These are phyloP conservation scores for Tuber calosporum DNA, from an alignment of 495 filamentous ascomycete genomes.

Conservation along the genomic window DNA sequence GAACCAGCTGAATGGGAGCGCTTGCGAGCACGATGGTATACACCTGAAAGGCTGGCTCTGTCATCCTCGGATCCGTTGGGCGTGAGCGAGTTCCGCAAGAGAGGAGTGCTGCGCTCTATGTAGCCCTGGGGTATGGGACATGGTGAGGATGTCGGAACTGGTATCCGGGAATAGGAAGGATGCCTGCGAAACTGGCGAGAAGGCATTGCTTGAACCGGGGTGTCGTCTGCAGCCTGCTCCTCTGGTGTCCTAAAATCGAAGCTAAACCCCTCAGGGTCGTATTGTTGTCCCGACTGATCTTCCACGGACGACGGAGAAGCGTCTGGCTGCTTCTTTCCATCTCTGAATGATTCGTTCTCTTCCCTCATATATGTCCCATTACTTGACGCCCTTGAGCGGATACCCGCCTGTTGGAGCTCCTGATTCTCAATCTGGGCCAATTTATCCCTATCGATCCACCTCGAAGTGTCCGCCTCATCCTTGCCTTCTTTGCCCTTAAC, in stretches of 20 bases:
- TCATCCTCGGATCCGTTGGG: constrained; percentile 58
- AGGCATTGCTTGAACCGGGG: constrained; percentile 41
- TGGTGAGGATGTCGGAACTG: constrained; percentile 68
- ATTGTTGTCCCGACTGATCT: constrained; percentile 43
- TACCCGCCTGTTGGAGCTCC: constrained; percentile 82
- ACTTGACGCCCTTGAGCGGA: constrained; percentile 57
- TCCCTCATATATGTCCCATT: constrained; percentile 52
- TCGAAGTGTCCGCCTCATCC: constrained; percentile 50
- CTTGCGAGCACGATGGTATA: constrained; percentile 53
- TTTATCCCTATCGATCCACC: constrained; percentile 96
- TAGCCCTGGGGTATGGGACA: constrained; percentile 63
- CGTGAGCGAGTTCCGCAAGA: constrained; percentile 51
- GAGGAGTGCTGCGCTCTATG: constrained; percentile 63
- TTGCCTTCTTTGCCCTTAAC: constrained; percentile 59
- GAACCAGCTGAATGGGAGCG: constrained; percentile 63
- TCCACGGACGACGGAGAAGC: constrained; percentile 48
- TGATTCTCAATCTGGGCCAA: constrained; percentile 85
- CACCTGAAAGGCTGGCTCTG: constrained; percentile 45
- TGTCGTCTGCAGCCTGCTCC: constrained; percentile 63
- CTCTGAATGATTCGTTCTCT: constrained; percentile 42
- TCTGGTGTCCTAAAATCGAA: constrained; percentile 65
- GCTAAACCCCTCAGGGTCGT: constrained; percentile 49
- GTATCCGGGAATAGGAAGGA: constrained; percentile 62
- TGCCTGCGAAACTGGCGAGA: constrained; percentile 43
- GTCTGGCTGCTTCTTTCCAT: constrained; percentile 46